These are phyloP conservation scores for Rhinocladiella similis DNA, from an alignment of 2,329 filamentous ascomycete genomes.

Conservation along the genomic window DNA sequence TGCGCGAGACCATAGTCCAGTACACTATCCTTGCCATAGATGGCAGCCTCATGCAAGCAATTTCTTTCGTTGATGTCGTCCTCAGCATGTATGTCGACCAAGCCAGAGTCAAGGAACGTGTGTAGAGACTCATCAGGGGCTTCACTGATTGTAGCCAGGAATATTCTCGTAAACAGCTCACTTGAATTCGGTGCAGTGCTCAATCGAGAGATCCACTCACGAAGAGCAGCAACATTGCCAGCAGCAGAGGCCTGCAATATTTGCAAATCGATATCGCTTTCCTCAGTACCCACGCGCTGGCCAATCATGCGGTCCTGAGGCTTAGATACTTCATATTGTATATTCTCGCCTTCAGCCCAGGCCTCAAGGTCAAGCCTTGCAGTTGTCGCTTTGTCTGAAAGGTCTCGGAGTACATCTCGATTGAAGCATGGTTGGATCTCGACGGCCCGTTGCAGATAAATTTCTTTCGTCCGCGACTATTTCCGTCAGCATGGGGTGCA, in stretches of 20 bases:
- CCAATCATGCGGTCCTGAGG: constrained; percentile 40
- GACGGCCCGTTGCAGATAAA: constrained; percentile 92
- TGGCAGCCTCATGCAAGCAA: constrained; percentile 93
- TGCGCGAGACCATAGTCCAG: constrained; percentile 72
- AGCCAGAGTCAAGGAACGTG: constrained; percentile 73
- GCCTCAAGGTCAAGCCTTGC: constrained; percentile 91
- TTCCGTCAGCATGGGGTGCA: constrained; percentile 33
- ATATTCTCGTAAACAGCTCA: constrained; percentile 84
- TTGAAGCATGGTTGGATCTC: constrained; percentile 99
- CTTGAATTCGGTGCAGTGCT: constrained; percentile 59
- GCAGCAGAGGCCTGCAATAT: constrained; percentile 83
- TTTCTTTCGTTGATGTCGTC: constrained; percentile 98
- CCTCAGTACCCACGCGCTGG: constrained; percentile 66
- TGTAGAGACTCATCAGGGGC: constrained; percentile 75
- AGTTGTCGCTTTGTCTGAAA: constrained; percentile 97
- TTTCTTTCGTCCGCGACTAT: constrained; percentile 90
- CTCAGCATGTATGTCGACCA: constrained; percentile 88
- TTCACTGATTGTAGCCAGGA: constrained; percentile 85
- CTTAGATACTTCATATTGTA: constrained; percentile 68
- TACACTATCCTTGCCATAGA: constrained; percentile 82
- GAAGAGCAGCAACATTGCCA: constrained; percentile 74
- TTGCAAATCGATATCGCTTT: constrained; percentile 85
- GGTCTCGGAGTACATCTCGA: constrained; percentile 89
- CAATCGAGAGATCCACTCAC: constrained; percentile 78
- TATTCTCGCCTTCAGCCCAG: constrained; percentile 94